Conservation (phyloP, 139 green algal genomes). For the Coelastrella sp. region DNA sequence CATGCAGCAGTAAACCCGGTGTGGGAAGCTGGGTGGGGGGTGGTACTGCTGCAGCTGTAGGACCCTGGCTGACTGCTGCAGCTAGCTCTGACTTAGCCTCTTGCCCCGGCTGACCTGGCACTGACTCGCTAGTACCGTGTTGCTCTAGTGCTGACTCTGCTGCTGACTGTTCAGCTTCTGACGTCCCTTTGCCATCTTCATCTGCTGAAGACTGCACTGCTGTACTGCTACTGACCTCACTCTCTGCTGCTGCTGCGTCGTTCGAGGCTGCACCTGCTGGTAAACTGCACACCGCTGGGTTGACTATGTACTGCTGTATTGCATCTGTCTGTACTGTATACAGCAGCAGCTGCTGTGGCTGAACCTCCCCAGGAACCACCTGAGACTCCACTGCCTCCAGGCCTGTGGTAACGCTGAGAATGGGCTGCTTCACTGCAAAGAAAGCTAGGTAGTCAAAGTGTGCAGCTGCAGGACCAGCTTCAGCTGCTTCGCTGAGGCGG, state of each 20-base stretch:
- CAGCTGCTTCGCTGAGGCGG: constrained; percentile 1
- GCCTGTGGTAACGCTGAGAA: constrained; percentile 78
- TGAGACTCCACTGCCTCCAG: constrained; percentile 54
- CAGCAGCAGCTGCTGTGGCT: constrained; percentile 57
- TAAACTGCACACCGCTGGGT: constrained; percentile 68
- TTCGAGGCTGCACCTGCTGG: not conserved
- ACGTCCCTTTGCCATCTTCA: not conserved
- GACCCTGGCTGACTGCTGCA: not conserved
- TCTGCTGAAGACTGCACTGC: not conserved
- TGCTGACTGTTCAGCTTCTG: not conserved
- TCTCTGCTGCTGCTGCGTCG: not conserved
- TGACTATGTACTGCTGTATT: constrained; percentile 91
- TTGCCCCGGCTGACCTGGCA: not conserved
- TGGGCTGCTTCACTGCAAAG: constrained; percentile 82
- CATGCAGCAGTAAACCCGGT: constrained; percentile 33
- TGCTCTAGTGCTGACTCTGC: constrained; percentile 36
- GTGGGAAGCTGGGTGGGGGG: constrained; percentile 33
- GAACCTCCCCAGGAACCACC: not conserved
- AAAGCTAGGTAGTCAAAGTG: constrained; percentile 77
- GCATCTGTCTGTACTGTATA: constrained; percentile 84
- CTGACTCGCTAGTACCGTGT: not conserved
- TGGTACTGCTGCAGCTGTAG: constrained; percentile 18
- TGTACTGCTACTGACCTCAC: not conserved
- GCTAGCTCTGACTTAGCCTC: not conserved
- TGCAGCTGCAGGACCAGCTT: not conserved